Base-by-base conservation (phyloP, 1,139 yeast species). In the Kodamaea fungicola region DNA sequence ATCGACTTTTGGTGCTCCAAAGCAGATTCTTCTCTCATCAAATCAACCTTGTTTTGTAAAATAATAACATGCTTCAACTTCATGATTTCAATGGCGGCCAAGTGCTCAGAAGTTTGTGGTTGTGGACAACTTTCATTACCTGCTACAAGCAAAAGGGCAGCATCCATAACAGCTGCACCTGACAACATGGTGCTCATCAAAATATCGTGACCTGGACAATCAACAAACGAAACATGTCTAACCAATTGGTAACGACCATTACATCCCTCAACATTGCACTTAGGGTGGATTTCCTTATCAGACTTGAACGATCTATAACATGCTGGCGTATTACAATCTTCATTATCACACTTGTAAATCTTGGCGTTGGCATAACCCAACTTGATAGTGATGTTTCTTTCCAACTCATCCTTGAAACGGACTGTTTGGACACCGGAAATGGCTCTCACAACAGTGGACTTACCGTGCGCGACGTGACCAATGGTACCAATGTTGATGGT, bases 141-240 rank as follows among this genome's bases (percentile, higher is more conserved):
- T 29, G 98, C 99, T 62, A 94, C 83, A 51, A 94, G 77, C 57
- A 94, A 73, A 46, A 94, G 74, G 9, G 99, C 99, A 41, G 98
- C 99, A 67, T 94, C 99, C 99, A 94, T 94, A 51, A 94, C 98
- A 10, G 99, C 99, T 30, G 99, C 99, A 62, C 99, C 99, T 35
- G 97, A 90, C 79, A 94, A 83, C 99, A 94, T 94, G 52, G 98
- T 94, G 77, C 97, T 89, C 98, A 94, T 94, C 64, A 94, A 83
- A 74, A 94, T 92, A 76, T 94, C 99, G 86, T 94, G 99, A 63
- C 98, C 99, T 42, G 99, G 99, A 74, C 98, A 94, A 74, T 94
- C 99, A 44, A 94, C 98, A 55, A 94, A 94, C 6, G 97, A 89
- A 40, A 94, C 98, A 61, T 94, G 99, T 68, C 99, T 88, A 35